Evolutionary conservation across 2,329 filamentous ascomycete species (phyloP), one percentile per base, ranked within the genome.

Genomic region (Penicillium hordei): DNA sequence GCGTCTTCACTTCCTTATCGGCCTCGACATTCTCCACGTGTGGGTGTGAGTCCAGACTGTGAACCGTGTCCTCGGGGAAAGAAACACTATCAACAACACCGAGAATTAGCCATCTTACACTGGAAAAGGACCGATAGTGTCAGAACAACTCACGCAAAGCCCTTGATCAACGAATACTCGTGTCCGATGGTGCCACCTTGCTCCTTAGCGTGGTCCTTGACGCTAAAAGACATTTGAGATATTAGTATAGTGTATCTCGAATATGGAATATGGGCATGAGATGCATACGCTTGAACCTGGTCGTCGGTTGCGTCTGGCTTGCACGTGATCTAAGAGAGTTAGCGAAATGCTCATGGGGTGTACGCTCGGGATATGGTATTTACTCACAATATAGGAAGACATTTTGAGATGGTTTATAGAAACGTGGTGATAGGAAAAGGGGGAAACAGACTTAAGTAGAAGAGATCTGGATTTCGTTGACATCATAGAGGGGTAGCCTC

Each of bases 401-500:
- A 57, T 57, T 17, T 15, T 57, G 29, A 13, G 12, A 34, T 44
- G 4, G 29, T 17, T 34, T 34, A 17, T 46, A 21, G 19, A 19
- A 19, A 13, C 33, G n/a, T 12, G n/a, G 40, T 31, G 17, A 4
- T 19, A 4, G n/a, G n/a, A 8, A 17, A 1, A 6, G 31, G 15
- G 13, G 23, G 10, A 36, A 27, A 15, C 3, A 8, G 42, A 34
- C 8, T 31, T 53, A 53, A 39, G 15, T 48, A 48, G 39, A 50
- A 21, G 34, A 19, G 23, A 36, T 7, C 34, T 38, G 34, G 17
- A 33, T 8, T 34, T 34, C 13, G 34, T 23, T 57, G 44, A 57
- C 55, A 57, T 57, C 55, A 57, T 57, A 57, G 55, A 57, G 55
- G 55, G 55, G 55, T 57, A 57, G 42, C 17, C 27, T 17, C 25